Percentiles rank a stretch among this genome's conserved stretches.
These are phyloP conservation scores for Sclerotinia borealis DNA, from an alignment of 2,329 filamentous ascomycete species.

Conservation along the genomic window DNA sequence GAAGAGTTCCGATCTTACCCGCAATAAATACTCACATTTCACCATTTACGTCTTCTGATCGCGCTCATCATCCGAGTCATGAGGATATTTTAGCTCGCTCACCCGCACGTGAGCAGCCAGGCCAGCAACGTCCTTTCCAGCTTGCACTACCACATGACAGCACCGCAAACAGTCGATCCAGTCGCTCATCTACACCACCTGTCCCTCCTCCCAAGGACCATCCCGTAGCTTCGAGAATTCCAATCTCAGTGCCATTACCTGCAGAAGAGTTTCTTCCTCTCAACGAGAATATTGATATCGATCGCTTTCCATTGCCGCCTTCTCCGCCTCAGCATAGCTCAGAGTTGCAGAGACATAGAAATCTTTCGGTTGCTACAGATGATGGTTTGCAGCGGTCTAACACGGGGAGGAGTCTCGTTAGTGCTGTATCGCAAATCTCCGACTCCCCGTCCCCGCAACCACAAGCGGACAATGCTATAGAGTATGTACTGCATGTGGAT, in stretches of 20 bases:
- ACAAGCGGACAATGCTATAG: background rate
- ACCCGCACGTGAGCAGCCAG: constrained; percentile 23
- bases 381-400: background rate
- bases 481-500: constrained; percentile 7
- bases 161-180: constrained; percentile 1
- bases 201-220: constrained; percentile 15
- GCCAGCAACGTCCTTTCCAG: constrained; percentile 31
- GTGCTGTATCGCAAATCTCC: constrained; percentile 28
- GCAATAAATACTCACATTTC: background rate
- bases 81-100: constrained; percentile 30
- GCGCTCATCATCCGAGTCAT: constrained; percentile 17
- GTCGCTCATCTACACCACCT: constrained; percentile 18
- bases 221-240: background rate
- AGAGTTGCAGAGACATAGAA: background rate
- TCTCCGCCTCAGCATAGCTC: background rate
- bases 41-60: constrained; percentile 9
- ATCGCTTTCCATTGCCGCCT: constrained; percentile 6
- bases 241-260: background rate
- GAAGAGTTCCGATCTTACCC: background rate
- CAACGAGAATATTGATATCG: background rate
- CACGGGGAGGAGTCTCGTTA: constrained; percentile 45
- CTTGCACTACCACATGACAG: constrained; percentile 26
- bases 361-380: background rate
- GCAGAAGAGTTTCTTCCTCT: background rate
- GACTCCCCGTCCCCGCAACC: background rate